Conservation (phyloP, 1,139 yeast genomes). For the Debaryomyces robertsiae region DNA sequence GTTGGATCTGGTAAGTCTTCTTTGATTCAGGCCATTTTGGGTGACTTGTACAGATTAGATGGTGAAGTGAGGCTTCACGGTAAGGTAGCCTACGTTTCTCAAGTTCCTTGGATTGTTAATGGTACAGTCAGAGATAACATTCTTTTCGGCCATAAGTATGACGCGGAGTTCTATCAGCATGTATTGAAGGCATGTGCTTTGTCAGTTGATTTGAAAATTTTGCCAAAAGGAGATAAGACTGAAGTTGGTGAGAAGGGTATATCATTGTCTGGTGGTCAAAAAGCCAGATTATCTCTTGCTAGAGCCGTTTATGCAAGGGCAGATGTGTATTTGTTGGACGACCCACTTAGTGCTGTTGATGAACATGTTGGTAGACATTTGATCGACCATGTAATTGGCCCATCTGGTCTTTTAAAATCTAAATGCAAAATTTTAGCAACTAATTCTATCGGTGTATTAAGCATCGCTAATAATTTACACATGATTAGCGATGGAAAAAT, state of each 20-base stretch:
- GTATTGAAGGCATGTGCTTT: slow-evolving; percentile 91
- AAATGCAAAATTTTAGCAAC: slow-evolving; percentile 87
- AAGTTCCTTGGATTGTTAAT: slow-evolving; percentile 92
- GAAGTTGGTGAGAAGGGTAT: slow-evolving; percentile 97
- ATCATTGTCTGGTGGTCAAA: slow-evolving; percentile 95
- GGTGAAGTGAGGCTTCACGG: slow-evolving; percentile 81
- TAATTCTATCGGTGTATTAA: slow-evolving; percentile 81
- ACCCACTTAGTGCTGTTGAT: slow-evolving; percentile 84
- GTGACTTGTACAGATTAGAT: slow-evolving; percentile 77
- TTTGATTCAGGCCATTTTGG: slow-evolving; percentile 77
- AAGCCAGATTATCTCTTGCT: slow-evolving; percentile 90
- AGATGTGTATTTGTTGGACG: slow-evolving; percentile 87
- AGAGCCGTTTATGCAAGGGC: slow-evolving; percentile 96
- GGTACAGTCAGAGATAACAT: slow-evolving; percentile 90
- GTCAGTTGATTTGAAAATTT: slow-evolving; percentile 70
- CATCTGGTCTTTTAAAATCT: slow-evolving; percentile 71
- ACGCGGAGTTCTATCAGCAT: slow-evolving; percentile 73
- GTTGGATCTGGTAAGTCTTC: slow-evolving; percentile 96
- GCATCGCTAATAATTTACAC: slow-evolving; percentile 72
- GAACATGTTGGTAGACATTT: slow-evolving; percentile 89
- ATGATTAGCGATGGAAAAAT: slow-evolving; percentile 78
- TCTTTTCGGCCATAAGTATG: slow-evolving; percentile 83
- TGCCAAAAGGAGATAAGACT: slow-evolving; percentile 88
- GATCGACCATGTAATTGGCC: slow-evolving; percentile 59
- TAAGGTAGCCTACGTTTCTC: slow-evolving; percentile 86